A percentile compares a stretch with the other conserved stretches of the same genome.
These are phyloP conservation scores for Acarospora socialis DNA, from an alignment of 2,329 filamentous ascomycete genomes.

Conservation along the genomic window DNA sequence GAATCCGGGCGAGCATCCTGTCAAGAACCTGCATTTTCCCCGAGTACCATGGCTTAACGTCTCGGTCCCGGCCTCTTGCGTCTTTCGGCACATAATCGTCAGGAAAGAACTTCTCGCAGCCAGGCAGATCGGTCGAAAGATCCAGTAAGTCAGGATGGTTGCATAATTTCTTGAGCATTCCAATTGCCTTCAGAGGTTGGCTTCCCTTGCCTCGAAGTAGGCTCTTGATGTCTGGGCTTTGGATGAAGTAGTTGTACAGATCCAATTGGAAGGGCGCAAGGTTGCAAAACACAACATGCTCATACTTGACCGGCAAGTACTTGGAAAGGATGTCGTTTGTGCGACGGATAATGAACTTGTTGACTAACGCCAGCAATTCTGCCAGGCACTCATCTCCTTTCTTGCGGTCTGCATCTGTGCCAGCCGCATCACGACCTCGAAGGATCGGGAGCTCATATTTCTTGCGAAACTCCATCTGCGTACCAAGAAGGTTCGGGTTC, in stretches of 20 bases:
- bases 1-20: conserved; percentile 90
- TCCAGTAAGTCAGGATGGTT: conserved; percentile 92
- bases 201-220: conserved; percentile 86
- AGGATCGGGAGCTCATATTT: conserved; percentile 87
- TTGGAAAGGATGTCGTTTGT: conserved; percentile 98
- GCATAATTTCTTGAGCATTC: conserved; percentile 93
- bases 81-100: conserved; percentile 84
- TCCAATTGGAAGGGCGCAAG: conserved; percentile 83
- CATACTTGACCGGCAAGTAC: conserved; percentile 95
- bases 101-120: conserved; percentile 67
- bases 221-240: conserved; percentile 85
- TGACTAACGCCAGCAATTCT: conserved; percentile 73
- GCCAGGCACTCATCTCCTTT: conserved; percentile 70
- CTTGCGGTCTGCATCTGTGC: conserved; percentile 65
- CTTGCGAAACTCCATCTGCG: conserved; percentile 81
- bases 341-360: conserved; percentile 95
- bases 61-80: conserved; percentile 71
- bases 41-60: conserved; percentile 89
- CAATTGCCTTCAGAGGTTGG: conserved; percentile 91
- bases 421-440: conserved; percentile 77
- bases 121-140: conserved; percentile 68
- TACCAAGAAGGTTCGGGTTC: conserved; percentile 83
- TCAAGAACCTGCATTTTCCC: conserved; percentile 99
- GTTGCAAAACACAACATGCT: conserved; percentile 97
- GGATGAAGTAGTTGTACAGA: conserved; percentile 94